Evolutionary conservation across 2,329 filamentous ascomycete genomes (phyloP), one percentile per base, ranked within the genome.

Genomic region (Penicillium rolfsii): DNA sequence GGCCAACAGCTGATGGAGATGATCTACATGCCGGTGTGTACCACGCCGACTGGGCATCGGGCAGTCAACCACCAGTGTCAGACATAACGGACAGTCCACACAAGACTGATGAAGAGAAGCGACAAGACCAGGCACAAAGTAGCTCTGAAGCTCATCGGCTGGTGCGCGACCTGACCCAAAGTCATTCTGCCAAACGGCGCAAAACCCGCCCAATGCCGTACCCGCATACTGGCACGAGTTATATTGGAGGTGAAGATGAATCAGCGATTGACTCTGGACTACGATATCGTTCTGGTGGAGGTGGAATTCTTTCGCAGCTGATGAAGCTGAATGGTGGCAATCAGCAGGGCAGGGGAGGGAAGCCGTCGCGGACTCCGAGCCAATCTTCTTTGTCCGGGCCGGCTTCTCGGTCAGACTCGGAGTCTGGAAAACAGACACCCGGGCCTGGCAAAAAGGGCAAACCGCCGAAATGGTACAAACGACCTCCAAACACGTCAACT

Each of bases 391-490:
- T 38, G 24, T 24, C 50, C 2, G 41, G 28, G 2, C 14, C 30
- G 11, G 50, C 40, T 24, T 40, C 57, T 16, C n/a, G 24, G 11
- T 52, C 48, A 6, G 50, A 28, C 4, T 48, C 57, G 0, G 52
- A 40, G 9, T 59, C 65, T 1, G 66, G 58, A 19, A 30, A 57
- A 19, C 30, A 11, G 16, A 57, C 48, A 19, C 64, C 59, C 5
- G 61, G 67, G 9, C 64, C 59, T 5, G 60, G 67, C 8, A 67
- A 66, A 60, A 71, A 64, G 9, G 41, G 24, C 28, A 70, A 67
- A 45, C 55, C 61, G 28, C 26, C 59, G 8, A 76, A 74, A 59
- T 77, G 75, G 75, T 77, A 76, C 54, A 73, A 75, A 36, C 73
- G 72, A 22, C 68, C 62, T 1, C 62, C 61, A 1, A 71, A 71